These are phyloP conservation scores for Pneumocystis wakefieldiae DNA, from an alignment of 1,139 yeast genomes.

Conservation along the genomic window DNA sequence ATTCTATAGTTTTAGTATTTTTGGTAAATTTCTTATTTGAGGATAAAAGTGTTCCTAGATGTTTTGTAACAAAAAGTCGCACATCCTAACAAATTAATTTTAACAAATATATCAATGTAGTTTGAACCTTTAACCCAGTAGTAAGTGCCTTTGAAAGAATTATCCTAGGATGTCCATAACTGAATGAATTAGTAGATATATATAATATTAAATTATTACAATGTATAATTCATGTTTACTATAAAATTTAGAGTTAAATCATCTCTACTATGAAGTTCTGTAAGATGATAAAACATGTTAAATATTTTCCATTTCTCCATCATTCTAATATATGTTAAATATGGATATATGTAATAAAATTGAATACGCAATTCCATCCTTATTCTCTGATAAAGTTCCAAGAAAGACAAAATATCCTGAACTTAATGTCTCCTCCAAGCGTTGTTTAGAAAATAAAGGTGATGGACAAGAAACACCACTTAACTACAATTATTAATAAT, in stretches of 20 bases:
- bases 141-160: conserved; percentile 51
- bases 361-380: conserved; percentile 38
- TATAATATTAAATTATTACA: conserved; percentile 12
- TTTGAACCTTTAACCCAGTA: conserved; percentile 30
- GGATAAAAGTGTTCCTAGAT: conserved; percentile 33
- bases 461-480: conserved; percentile 62
- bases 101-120: not conserved
- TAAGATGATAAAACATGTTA: conserved; percentile 60
- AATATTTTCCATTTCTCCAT: conserved; percentile 74
- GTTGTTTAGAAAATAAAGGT: conserved; percentile 49
- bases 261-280: conserved; percentile 41
- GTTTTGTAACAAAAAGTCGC: conserved; percentile 41
- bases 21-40: conserved; percentile 9
- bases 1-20: conserved; percentile 20
- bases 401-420: conserved; percentile 65
- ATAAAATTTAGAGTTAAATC: conserved; percentile 46
- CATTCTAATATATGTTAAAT: conserved; percentile 21
- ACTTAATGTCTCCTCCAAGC: conserved; percentile 51
- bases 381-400: conserved; percentile 50
- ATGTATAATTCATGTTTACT: conserved; percentile 43
- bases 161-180: conserved; percentile 53
- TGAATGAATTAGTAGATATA: not conserved
- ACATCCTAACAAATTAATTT: conserved; percentile 22
- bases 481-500: conserved; percentile 17
- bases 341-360: not conserved